These are phyloP conservation scores for Alternaria metachromatica DNA, from an alignment of 2,329 filamentous ascomycete genomes.

Conservation along the genomic window DNA sequence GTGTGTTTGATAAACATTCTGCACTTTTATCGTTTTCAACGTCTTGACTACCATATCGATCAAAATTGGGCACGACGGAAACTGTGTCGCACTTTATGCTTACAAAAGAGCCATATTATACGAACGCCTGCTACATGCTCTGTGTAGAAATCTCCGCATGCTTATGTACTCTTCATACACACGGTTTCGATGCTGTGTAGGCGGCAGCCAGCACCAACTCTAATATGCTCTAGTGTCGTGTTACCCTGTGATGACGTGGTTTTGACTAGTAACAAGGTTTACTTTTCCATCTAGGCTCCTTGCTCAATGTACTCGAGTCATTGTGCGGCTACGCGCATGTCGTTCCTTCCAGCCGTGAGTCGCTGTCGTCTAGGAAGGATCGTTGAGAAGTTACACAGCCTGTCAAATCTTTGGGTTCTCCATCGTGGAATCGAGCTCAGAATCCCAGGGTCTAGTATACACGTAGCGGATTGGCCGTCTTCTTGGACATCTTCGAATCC, in stretches of 20 bases:
- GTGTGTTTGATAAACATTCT: background rate
- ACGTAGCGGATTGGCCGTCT: background rate
- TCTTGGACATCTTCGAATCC: background rate
- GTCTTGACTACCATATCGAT: background rate
- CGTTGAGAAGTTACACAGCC: background rate
- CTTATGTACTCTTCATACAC: background rate
- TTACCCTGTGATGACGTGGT: background rate
- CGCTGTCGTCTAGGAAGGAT: background rate
- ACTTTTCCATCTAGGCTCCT: background rate
- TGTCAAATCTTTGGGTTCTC: background rate
- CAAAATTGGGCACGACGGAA: background rate
- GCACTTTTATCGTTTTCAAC: background rate
- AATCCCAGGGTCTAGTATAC: background rate
- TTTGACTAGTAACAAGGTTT: background rate
- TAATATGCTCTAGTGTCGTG: background rate
- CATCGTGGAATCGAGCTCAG: background rate
- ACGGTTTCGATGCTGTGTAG: background rate
- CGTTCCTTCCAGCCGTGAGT: background rate
- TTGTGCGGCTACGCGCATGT: background rate
- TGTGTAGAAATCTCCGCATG: background rate
- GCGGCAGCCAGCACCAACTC: background rate
- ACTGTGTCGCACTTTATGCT: background rate
- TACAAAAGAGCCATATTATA: background rate
- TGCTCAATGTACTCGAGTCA: background rate
- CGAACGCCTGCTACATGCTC: background rate